Evolutionary conservation across 2,329 filamentous ascomycete species (phyloP), one percentile per base, ranked within the genome.

Genomic region (Aspergillus intermedius): DNA sequence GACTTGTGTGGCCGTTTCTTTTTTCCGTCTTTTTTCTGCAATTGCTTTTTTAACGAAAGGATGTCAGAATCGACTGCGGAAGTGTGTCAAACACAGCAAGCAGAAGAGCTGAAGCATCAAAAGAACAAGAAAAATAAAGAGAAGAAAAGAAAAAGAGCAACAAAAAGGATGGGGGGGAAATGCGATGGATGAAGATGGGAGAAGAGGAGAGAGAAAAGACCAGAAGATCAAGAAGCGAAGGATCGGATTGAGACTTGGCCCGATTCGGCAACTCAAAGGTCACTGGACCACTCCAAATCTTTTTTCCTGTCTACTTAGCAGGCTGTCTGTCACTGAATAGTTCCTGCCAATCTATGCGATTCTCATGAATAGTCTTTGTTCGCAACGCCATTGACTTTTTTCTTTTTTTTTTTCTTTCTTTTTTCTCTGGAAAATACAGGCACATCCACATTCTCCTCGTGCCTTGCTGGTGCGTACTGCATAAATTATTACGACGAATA

Each of bases 11-110:
- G 45, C 53, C 9, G 48, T 44, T 49, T 45, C 48, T 15, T 34
- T 37, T 49, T 44, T 50, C 42, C 28, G 43, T 54, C 37, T 46
- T 44, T 49, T 41, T 49, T 49, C 46, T 45, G 44, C 47, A 37
- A 37, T n/a, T 30, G 49, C 42, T 28, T 46, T n/a, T 50, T 44
- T 48, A 69, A 67, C 60, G 65, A 69, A 64, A 65, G 65, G 61
- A 66, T 66, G 60, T 59, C 61, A 62, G 62, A 57, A 54, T 55
- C 54, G 58, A 57, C 60, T 60, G 65, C 66, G 64, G 62, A 61
- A 66, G 68, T 71, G 69, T 72, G 67, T 72, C 69, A 71, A 71
- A 72, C 69, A 72, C 69, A 68, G 56, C 63, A 65, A 62, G 60
- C 59, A 64, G 53, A 50, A 55, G 49, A 35, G 56, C 60, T 57